Evolutionary conservation across 495 filamentous ascomycete species (phyloP), one percentile per base, ranked within the genome.

Genomic region (Geopyxis carbonaria): DNA sequence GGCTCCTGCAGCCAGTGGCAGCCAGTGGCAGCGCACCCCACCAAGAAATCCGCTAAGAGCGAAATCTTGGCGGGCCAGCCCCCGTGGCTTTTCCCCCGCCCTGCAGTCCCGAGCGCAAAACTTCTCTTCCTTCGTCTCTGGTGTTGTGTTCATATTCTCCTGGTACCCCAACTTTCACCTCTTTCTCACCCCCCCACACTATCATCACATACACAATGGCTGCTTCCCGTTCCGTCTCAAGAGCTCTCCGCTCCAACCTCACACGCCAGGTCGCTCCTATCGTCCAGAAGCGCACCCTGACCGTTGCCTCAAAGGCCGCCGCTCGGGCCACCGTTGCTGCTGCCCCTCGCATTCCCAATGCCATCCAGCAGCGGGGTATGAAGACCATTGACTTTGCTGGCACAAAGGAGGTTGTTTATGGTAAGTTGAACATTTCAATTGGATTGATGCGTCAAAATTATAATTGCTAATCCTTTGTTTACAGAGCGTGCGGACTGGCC

Each of bases 401-500:
- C 47, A 66, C 67, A 40, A 81, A 86, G 64, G 89, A 97, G 70
- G 72, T 73, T 36, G 91, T 97, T 56, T 93, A 83, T 56, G 82
- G 81, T 86, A 61, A 46, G 73, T 56, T 31, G 16, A 34, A 31
- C 46, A 22, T 16, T 20, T 8, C 29, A 21, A 41, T 22, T 22
- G 34, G 28, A 20, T 20, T 22, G 9, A 4, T 21, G 24, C n/a
- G 29, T 16, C 9, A 8, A 10, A 4, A 21, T 14, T 28, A 23
- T 15, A 45, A 22, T 42, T 43, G 27, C 23, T 55, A 28, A 39
- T 37, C n/a, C n/a, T 29, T 47, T 57, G 19, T 48, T 25, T 51
- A 23, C 49, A 86, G 89, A 97, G 76, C 86, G 89, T 64, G 80
- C 73, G 49, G 89, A 97, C 67, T 97, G 89, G 89, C 89, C 89